Evolutionary conservation across 768 basidiomycete species (phyloP), one percentile per base, ranked within the genome.

Genomic region (Leccinum imitatum): DNA sequence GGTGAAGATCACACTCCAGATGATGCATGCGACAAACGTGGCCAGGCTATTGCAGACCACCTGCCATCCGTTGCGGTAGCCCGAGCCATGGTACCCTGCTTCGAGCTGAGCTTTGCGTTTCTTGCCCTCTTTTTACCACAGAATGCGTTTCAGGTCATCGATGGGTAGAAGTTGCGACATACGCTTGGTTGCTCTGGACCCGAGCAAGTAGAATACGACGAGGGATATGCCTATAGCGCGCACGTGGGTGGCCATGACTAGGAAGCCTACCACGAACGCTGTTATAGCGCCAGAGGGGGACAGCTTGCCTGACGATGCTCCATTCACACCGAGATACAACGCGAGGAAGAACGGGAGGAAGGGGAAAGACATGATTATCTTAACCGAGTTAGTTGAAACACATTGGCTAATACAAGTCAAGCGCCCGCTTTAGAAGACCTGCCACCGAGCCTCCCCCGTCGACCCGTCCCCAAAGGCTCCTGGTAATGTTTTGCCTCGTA

Each of bases 161-260:
- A 2, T 8, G 15, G 0, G 23, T 30, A 8, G 23, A 17, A 55
- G 17, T 35, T 8, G 25, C 8, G 31, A 78, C 85, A 66, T 66
- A 85, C 86, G 81, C 74, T 93, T 95, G 3, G 95, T 97, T 0
- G 94, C 94, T 51, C 84, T 82, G 61, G 90, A 90, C 4, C 87
- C 95, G 0, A 85, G 67, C 31, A 95, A 76, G 72, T 97, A 95
- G 71, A 95, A 91, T 0, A 82, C 83, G 59, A 93, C 80, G 58
- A 95, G 77, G 1, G 85, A 77, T 11, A 82, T 72, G 15, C 87
- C 90, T 67, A 91, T 87, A 0, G 83, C 81, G 47, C 81, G 79
- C 39, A 87, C 78, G 9, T 82, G 86, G n/a, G 85, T 84, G 15
- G 86, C 80, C 73, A 98, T 79, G 70, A 87, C 85, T 6, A 82